phyloP scores from a whole-genome alignment of 345 rosid genomes.

The Gynandropsis gynandra region DNA sequence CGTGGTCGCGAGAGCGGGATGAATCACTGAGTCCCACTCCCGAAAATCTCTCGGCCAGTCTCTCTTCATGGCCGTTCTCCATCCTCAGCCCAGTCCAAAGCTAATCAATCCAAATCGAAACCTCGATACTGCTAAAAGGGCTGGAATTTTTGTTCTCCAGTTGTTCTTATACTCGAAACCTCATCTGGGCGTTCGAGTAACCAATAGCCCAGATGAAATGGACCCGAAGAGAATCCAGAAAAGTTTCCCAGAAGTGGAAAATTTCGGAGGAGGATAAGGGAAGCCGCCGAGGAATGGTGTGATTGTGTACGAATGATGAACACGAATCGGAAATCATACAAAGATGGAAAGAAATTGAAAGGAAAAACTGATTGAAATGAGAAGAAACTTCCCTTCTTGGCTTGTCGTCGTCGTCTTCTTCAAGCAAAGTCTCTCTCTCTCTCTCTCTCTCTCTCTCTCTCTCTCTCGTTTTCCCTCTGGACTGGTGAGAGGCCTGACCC shows the following conservation, averaged over 20 bases:
- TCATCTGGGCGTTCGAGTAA: conserved; percentile 23
- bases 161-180: conserved; percentile 14
- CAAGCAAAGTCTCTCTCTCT: conserved; percentile 20
- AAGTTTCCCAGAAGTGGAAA: conserved; percentile 17
- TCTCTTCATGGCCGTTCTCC: conserved; percentile 73
- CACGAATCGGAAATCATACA: conserved; percentile 13
- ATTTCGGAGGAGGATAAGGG: background rate
- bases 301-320: conserved; percentile 16
- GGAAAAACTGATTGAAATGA: background rate
- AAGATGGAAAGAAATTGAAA: background rate
- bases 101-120: conserved; percentile 28
- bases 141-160: conserved; percentile 10
- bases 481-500: conserved; percentile 21
- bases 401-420: conserved; percentile 18
- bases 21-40: conserved; percentile 41
- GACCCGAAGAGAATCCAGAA: conserved; percentile 8
- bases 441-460: conserved; percentile 35
- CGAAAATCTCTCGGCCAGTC: conserved; percentile 51
- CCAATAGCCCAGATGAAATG: conserved; percentile 23
- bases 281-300: conserved; percentile 13
- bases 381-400: conserved; percentile 21
- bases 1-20: conserved; percentile 24
- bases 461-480: conserved; percentile 16
- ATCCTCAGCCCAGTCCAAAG: conserved; percentile 25
- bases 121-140: conserved; percentile 17